A percentile compares a stretch with the other conserved stretches of the same genome.
phyloP scores from a whole-genome alignment of 139 green algal species.

The Chlorella ohadii region DNA sequence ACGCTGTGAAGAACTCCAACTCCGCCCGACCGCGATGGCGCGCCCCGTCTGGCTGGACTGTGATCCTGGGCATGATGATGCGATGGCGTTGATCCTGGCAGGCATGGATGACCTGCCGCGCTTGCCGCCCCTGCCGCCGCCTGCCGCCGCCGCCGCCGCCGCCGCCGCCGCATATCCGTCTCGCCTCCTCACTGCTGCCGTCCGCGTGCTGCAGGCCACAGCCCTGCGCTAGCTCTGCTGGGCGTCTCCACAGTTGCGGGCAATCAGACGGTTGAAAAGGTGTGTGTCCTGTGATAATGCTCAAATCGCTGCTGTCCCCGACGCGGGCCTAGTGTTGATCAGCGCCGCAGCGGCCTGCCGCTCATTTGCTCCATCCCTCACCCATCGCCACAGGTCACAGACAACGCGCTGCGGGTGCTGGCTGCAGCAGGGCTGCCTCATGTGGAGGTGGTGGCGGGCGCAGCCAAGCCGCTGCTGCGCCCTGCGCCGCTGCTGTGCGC shows the following conservation, averaged over 20 bases:
- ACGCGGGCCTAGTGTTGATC: no score
- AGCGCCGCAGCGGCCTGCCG: no score
- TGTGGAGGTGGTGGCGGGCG: constrained; percentile 82
- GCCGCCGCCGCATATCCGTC: neutral
- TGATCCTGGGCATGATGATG: constrained; percentile 92
- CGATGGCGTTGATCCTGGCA: constrained; percentile 91
- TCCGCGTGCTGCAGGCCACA: constrained; percentile 52
- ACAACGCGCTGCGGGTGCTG: constrained; percentile 86
- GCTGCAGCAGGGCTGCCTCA: constrained; percentile 66
- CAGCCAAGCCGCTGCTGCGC: constrained; percentile 79
- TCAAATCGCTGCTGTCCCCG: neutral
- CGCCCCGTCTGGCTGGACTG: constrained; percentile 83
- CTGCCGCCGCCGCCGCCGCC: neutral
- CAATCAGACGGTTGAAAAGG: constrained; percentile 89
- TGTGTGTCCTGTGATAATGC: neutral
- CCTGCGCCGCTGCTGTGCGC: constrained; percentile 70
- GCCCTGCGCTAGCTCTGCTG: constrained; percentile 70
- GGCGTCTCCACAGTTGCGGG: constrained; percentile 90
- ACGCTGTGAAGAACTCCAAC: no score
- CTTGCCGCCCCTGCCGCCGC: neutral
- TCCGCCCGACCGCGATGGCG: no score
- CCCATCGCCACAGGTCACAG: constrained; percentile 42
- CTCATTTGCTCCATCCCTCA: neutral
- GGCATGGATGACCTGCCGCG: constrained; percentile 13
- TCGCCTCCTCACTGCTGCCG: neutral